phyloP scores from a whole-genome alignment of 371 early-diverging fungal species.

The Mucor saturninus region DNA sequence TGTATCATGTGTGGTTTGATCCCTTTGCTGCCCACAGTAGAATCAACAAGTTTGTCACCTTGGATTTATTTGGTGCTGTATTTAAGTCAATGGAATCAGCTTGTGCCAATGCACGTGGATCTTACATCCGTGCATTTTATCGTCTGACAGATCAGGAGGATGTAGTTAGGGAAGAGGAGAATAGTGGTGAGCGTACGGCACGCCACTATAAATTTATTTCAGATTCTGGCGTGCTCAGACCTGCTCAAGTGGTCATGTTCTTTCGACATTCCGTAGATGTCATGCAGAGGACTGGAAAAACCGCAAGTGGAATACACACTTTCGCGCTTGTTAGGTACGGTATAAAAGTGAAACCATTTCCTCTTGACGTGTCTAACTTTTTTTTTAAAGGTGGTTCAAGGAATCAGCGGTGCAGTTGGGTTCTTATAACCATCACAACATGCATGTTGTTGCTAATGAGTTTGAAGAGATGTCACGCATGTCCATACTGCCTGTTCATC shows the following conservation, averaged over 20 bases:
- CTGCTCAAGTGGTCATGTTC: not conserved
- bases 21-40: not conserved
- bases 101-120: not conserved
- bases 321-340: no score
- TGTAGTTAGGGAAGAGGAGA: not conserved
- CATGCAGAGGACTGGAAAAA: no score
- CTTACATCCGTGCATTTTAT: not conserved
- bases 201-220: not conserved
- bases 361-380: no score
- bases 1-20: not conserved
- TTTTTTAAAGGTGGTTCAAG: not conserved
- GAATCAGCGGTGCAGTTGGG: no score
- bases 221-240: not conserved
- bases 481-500: no score
- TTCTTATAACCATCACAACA: no score
- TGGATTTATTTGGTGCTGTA: not conserved
- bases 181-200: not conserved
- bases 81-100: not conserved
- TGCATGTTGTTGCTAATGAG: no score
- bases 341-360: no score
- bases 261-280: no score
- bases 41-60: no score
- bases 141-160: not conserved
- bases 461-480: no score
- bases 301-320: no score